Conservation (phyloP, 176 grass and related monocot genomes). For the Saccharum spontaneum region DNA sequence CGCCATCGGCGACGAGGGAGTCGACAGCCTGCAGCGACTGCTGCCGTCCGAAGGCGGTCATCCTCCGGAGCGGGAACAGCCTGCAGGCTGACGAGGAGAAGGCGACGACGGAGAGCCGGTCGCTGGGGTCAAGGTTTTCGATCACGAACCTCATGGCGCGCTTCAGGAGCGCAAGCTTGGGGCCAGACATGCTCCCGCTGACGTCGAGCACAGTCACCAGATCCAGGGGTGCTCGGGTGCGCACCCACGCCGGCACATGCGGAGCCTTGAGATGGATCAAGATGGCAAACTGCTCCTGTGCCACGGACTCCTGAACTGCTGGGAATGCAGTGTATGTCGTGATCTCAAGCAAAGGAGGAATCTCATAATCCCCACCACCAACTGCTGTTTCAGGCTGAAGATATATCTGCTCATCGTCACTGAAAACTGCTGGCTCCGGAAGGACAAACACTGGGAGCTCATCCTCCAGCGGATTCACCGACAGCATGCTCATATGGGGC, state of each 20-base stretch:
- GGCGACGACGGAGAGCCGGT: slow-evolving; percentile 68
- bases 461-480: slow-evolving; percentile 4
- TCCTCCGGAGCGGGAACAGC: slow-evolving; percentile 59
- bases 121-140: slow-evolving; percentile 48
- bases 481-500: slow-evolving; percentile 26
- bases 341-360: slow-evolving; percentile 36
- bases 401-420: slow-evolving; percentile 57
- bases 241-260: not conserved
- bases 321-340: slow-evolving; percentile 44
- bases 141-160: slow-evolving; percentile 75
- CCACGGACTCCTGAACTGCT: slow-evolving; percentile 24
- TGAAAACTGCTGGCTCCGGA: slow-evolving; percentile 38
- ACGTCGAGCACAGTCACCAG: slow-evolving; percentile 77
- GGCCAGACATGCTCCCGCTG: slow-evolving; percentile 80
- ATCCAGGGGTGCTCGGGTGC: slow-evolving; percentile 51
- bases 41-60: slow-evolving; percentile 47
- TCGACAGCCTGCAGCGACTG: slow-evolving; percentile 50
- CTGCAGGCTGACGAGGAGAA: slow-evolving; percentile 55
- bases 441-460: slow-evolving; percentile 24
- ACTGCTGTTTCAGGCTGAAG: slow-evolving; percentile 24
- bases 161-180: slow-evolving; percentile 74
- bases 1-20: slow-evolving; percentile 43
- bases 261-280: slow-evolving; percentile 77
- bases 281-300: slow-evolving; percentile 48
- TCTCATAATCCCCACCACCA: not conserved